These are phyloP conservation scores for Rhizoclosmatium sp. DNA, from an alignment of 192 early-diverging fungal species.

Conservation along the genomic window DNA sequence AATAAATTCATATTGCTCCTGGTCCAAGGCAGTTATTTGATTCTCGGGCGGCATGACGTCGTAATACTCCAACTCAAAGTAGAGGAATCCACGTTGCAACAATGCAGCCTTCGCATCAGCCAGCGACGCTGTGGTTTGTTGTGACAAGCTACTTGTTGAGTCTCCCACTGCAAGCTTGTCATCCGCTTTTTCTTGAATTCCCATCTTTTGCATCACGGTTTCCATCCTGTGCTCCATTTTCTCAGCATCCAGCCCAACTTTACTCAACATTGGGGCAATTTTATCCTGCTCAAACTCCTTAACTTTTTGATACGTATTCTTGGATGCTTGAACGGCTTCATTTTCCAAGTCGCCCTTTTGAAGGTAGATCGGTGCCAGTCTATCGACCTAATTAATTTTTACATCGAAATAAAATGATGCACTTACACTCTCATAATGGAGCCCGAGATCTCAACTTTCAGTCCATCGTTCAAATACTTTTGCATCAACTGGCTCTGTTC, in stretches of 20 bases:
- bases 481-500: conserved; percentile 19
- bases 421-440: conserved; percentile 1
- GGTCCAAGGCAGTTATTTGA: conserved; percentile 28
- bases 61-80: conserved; percentile 30
- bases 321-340: no score
- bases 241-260: background rate
- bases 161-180: no score
- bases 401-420: background rate
- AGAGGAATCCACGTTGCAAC: conserved; percentile 29
- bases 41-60: background rate
- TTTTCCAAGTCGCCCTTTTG: background rate
- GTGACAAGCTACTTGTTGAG: no score
- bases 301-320: no score
- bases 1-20: conserved; percentile 29
- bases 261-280: background rate
- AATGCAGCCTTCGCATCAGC: background rate
- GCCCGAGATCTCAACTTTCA: conserved; percentile 33
- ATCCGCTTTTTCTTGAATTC: no score
- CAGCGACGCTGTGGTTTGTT: no score
- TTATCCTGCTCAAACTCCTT: background rate
- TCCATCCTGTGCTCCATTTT: background rate
- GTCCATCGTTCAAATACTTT: conserved; percentile 46
- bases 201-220: no score
- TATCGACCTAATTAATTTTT: background rate
- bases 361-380: conserved; percentile 11